Conservation (phyloP, 2,329 filamentous ascomycete species). For the Paracoccidioides lutzii region DNA sequence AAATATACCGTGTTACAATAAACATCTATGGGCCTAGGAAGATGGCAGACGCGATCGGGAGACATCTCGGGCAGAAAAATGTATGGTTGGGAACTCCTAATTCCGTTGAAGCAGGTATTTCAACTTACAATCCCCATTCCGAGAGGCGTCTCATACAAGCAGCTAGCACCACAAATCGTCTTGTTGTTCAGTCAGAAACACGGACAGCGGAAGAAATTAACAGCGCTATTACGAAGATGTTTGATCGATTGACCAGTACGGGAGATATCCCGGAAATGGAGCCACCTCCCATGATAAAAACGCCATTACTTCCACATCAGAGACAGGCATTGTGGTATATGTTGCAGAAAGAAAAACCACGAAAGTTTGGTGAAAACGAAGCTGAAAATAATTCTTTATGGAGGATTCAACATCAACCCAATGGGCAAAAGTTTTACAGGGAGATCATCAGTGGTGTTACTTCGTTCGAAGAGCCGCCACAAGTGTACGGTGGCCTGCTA, state of each 20-base stretch:
- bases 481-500: conserved; percentile 60
- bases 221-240: conserved; percentile 71
- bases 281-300: conserved; percentile 48
- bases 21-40: conserved; percentile 68
- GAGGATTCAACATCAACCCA: conserved; percentile 47
- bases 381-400: conserved; percentile 62
- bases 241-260: conserved; percentile 66
- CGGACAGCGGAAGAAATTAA: conserved; percentile 77
- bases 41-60: conserved; percentile 52
- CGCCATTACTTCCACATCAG: conserved; percentile 67
- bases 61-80: conserved; percentile 51
- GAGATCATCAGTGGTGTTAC: conserved; percentile 75
- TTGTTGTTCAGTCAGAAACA: conserved; percentile 26
- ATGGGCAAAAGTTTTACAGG: conserved; percentile 52
- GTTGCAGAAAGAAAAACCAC: conserved; percentile 59
- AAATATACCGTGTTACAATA: conserved; percentile 51
- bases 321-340: conserved; percentile 85
- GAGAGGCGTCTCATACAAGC: conserved; percentile 28
- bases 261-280: conserved; percentile 66
- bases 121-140: conserved; percentile 65
- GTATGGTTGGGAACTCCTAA: conserved; percentile 55
- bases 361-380: conserved; percentile 45
- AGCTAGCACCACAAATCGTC: conserved; percentile 14
- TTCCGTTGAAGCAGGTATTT: conserved; percentile 53
- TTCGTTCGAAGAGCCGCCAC: conserved; percentile 46